Evolutionary conservation across 116 monocot species (phyloP).

Genomic region (Trichopus zeylanicus): DNA sequence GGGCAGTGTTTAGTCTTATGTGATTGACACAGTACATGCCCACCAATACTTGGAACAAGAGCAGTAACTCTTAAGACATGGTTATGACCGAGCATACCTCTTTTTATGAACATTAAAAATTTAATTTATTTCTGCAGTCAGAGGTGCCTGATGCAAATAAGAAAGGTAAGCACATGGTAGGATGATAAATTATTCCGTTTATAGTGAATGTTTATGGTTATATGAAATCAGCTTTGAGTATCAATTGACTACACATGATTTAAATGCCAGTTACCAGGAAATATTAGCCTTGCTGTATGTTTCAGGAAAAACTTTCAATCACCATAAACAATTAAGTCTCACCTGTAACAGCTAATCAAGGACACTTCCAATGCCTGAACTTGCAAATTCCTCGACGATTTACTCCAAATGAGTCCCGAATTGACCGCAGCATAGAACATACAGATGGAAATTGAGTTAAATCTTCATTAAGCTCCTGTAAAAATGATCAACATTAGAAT

Average conservation of each 20-base stretch:
- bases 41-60: no score
- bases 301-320: no score
- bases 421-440: constrained; percentile 54
- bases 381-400: constrained; percentile 75
- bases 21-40: no score
- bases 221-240: no score
- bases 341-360: constrained; percentile 7
- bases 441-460: constrained; percentile 33
- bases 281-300: no score
- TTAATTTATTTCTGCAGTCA: no score
- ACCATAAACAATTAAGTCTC: not conserved
- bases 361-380: constrained; percentile 30
- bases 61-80: no score
- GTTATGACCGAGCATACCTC: not conserved
- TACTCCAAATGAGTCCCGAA: constrained; percentile 48
- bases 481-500: not conserved
- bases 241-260: no score
- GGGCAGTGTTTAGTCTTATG: no score
- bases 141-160: not conserved
- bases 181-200: no score
- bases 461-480: constrained; percentile 43
- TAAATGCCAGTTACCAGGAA: no score
- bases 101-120: not conserved
- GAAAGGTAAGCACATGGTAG: not conserved
- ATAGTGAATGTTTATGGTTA: no score